A percentile compares a stretch with the other conserved stretches of the same genome.
Conservation (phyloP, 2,329 filamentous ascomycete species). For the Colletotrichum lindemuthianum region DNA sequence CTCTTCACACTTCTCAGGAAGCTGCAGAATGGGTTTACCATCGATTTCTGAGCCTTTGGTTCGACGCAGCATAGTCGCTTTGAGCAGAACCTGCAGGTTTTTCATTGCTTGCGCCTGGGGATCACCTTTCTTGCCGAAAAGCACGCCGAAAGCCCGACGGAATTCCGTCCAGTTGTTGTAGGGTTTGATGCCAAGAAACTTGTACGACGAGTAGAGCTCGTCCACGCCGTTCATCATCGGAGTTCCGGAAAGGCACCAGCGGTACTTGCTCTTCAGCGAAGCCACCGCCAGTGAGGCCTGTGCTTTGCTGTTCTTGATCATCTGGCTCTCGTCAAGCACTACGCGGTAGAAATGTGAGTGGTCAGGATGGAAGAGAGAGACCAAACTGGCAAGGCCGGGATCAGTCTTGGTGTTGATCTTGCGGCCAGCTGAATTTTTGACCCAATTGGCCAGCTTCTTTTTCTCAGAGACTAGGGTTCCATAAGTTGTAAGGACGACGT, state of each 20-base stretch:
- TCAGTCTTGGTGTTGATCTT: constrained; percentile 50
- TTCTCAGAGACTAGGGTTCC: constrained; percentile 75
- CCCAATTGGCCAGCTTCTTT: constrained; percentile 60
- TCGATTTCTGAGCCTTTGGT: constrained; percentile 84
- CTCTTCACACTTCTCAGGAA: constrained; percentile 73
- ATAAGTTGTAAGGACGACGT: constrained; percentile 84
- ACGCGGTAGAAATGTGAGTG: constrained; percentile 72
- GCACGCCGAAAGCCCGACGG: constrained; percentile 55
- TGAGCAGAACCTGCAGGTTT: constrained; percentile 78
- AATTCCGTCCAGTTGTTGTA: constrained; percentile 76
- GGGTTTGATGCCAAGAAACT: constrained; percentile 80
- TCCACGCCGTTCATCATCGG: constrained; percentile 89
- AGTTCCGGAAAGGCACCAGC: constrained; percentile 82
- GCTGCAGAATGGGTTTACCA: constrained; percentile 77
- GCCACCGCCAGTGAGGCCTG: constrained; percentile 61
- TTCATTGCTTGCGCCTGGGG: constrained; percentile 73
- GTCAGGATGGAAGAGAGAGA: constrained; percentile 69
- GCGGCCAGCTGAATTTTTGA: constrained; percentile 55
- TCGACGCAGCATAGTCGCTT: constrained; percentile 82
- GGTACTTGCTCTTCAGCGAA: constrained; percentile 65
- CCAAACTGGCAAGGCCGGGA: constrained; percentile 48
- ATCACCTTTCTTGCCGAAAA: constrained; percentile 53
- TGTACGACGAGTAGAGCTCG: constrained; percentile 81
- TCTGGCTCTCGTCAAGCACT: constrained; percentile 83
- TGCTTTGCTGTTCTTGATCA: constrained; percentile 78